Base-by-base conservation (phyloP, 164 flowering plant genomes). In the Vitis amurensis region DNA sequence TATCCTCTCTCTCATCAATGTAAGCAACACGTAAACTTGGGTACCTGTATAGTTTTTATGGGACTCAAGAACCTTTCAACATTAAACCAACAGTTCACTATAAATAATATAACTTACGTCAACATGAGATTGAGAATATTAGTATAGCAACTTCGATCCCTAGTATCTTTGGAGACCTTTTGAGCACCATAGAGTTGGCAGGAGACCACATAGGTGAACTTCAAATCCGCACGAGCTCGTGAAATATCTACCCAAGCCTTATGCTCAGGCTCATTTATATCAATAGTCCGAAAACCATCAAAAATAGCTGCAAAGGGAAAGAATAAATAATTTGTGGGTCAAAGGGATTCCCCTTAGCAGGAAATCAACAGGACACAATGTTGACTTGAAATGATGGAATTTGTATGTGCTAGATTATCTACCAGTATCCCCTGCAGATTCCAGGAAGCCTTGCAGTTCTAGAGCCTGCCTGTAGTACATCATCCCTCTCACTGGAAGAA, bases 191-290 rank as follows among this genome's bases (percentile, higher is more conserved):
- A 96, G 23, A 91, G 67, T 77, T 96, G 99, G 78, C 99, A 96
- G 58, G 99, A 96, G 71, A 96, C 99, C 76, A 96, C 98, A 78
- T 93, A 96, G 23, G 97, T 96, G 82, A 96, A 96, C 82, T 96
- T 96, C 82, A 93, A 73, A 84, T 93, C 97, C 10, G 95, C 92
- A 16, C 93, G 74, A 59, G 99, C 99, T 71, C 80, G 85, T 49
- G 89, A 83, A 68, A 48, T 79, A 31, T 85, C 86, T 67, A 64
- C 61, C 55, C 77, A 67, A 50, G 47, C 67, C 68, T 61, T 79
- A 30, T 74, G 71, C 8, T 84, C 79, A 14, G 70, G 72, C 56
- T 79, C 74, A 67, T 67, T 65, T 51, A 53, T 56, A 53, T 83
- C 85, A 67, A 70, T 59, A 60, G 74, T 77, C 31, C 80, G 76